Conservation (phyloP, 225 moss, liverwort and hornwort species). For the Sphagnum tenellum region DNA sequence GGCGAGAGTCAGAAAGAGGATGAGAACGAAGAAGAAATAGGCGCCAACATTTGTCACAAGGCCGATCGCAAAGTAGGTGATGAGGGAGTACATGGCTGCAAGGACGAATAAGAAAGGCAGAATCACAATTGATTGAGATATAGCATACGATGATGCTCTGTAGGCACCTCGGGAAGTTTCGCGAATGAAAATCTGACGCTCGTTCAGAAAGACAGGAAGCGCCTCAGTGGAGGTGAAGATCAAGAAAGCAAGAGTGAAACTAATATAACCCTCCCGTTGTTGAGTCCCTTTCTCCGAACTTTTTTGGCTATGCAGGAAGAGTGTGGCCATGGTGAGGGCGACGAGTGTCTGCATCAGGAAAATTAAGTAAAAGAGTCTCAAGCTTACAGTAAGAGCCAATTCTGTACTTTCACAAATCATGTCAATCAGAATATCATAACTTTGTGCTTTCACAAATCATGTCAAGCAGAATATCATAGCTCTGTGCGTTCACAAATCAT, state of each 20-base stretch:
- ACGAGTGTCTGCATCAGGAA: too few species aligned
- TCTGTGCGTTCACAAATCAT: too few species aligned
- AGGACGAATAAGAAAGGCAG: slow-evolving; percentile 28
- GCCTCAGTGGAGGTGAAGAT: slow-evolving; percentile 39
- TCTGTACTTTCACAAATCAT: too few species aligned
- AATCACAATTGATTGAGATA: slow-evolving; percentile 17
- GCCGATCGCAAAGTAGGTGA: slow-evolving; percentile 14
- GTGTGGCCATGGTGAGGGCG: slow-evolving; percentile 7
- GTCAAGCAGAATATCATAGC: too few species aligned
- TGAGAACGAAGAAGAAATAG: slow-evolving; percentile 14
- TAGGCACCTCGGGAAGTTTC: slow-evolving; percentile 37
- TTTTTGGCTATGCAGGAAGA: neutral
- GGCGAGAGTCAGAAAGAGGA: slow-evolving; percentile 14
- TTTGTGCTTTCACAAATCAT: too few species aligned
- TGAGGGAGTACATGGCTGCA: slow-evolving; percentile 5
- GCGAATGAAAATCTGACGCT: slow-evolving; percentile 38
- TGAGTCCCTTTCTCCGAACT: slow-evolving; percentile 11
- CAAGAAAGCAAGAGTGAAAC: slow-evolving; percentile 19
- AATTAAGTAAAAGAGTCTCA: too few species aligned
- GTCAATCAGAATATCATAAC: too few species aligned
- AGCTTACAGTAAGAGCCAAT: too few species aligned
- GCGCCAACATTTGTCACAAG: neutral
- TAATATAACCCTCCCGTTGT: slow-evolving; percentile 13
- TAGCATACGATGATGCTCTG: slow-evolving; percentile 29
- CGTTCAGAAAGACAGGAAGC: slow-evolving; percentile 29